phyloP scores from a whole-genome alignment of 176 grass and related monocot genomes.

The Triticum turgidum region DNA sequence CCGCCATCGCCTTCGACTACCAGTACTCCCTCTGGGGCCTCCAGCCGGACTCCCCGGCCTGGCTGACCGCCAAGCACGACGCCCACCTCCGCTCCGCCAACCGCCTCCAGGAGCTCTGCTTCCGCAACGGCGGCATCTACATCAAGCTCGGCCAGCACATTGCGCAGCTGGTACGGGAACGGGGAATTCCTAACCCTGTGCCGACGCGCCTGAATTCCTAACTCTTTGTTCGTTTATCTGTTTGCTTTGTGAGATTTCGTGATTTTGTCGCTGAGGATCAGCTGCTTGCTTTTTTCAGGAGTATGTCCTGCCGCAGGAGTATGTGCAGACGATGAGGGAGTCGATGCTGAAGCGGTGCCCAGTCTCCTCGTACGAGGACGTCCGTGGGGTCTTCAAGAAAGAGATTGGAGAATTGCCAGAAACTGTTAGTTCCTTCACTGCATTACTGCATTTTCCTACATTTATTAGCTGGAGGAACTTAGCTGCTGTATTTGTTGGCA shows the following conservation, averaged over 20 bases:
- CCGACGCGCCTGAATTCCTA: background rate
- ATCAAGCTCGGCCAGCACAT: slow-evolving; percentile 98
- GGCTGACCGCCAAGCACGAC: slow-evolving; percentile 48
- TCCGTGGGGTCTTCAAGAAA: slow-evolving; percentile 60
- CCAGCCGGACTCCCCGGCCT: slow-evolving; percentile 53
- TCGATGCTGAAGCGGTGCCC: slow-evolving; percentile 94
- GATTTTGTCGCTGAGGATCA: background rate
- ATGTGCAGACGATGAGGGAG: slow-evolving; percentile 79
- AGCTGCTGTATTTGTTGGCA: background rate
- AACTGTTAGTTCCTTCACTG: slow-evolving; percentile 45
- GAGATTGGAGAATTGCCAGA: slow-evolving; percentile 77
- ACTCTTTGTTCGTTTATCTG: background rate
- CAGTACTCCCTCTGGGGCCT: slow-evolving; percentile 74
- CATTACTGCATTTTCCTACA: slow-evolving; percentile 10
- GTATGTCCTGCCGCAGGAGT: slow-evolving; percentile 86
- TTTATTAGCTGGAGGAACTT: background rate
- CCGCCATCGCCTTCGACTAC: slow-evolving; percentile 74
- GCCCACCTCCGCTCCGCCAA: slow-evolving; percentile 76
- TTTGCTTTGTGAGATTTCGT: background rate
- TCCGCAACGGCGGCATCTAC: slow-evolving; percentile 95
- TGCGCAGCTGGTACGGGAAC: slow-evolving; percentile 60
- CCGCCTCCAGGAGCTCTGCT: slow-evolving; percentile 84
- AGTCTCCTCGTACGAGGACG: slow-evolving; percentile 77
- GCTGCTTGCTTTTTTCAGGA: slow-evolving; percentile 51
- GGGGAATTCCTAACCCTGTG: background rate